phyloP scores from a whole-genome alignment of 352 stramenopile genomes.

The Globisporangium ultimum region DNA sequence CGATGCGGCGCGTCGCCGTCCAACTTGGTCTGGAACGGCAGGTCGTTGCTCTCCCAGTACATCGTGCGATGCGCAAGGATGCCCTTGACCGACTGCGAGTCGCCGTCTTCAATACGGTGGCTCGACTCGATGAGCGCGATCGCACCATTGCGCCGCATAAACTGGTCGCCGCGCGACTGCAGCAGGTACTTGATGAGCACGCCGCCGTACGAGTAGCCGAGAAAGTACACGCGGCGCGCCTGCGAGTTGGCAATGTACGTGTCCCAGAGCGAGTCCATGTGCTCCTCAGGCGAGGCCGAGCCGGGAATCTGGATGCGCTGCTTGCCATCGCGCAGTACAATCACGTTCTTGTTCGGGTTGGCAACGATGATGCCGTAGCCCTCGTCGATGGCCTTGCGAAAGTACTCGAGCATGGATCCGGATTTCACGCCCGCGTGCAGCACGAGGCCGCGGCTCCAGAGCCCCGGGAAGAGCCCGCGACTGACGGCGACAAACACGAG shows the following conservation, averaged over 20 bases:
- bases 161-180: constrained; percentile 79
- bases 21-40: constrained; percentile 66
- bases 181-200: constrained; percentile 88
- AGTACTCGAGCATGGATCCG: constrained; percentile 88
- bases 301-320: constrained; percentile 80
- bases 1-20: constrained; percentile 79
- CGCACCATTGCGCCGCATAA: constrained; percentile 83
- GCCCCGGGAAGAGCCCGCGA: constrained; percentile 69
- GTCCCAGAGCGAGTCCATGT: constrained; percentile 89
- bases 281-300: constrained; percentile 80
- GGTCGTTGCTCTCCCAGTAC: constrained; percentile 88
- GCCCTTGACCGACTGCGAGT: constrained; percentile 84
- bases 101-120: constrained; percentile 82
- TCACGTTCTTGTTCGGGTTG: constrained; percentile 90
- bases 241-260: constrained; percentile 59
- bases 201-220: constrained; percentile 87
- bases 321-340: constrained; percentile 76
- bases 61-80: constrained; percentile 86
- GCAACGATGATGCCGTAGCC: constrained; percentile 86
- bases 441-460: constrained; percentile 84
- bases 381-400: constrained; percentile 82
- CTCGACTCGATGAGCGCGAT: constrained; percentile 87
- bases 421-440: constrained; percentile 85
- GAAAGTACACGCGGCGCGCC: constrained; percentile 75
- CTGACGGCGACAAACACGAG: constrained; percentile 86